Percentiles rank a stretch among this genome's conserved stretches.
Conservation (phyloP, 176 grass and related monocot species). For the Aegilops longissima region DNA sequence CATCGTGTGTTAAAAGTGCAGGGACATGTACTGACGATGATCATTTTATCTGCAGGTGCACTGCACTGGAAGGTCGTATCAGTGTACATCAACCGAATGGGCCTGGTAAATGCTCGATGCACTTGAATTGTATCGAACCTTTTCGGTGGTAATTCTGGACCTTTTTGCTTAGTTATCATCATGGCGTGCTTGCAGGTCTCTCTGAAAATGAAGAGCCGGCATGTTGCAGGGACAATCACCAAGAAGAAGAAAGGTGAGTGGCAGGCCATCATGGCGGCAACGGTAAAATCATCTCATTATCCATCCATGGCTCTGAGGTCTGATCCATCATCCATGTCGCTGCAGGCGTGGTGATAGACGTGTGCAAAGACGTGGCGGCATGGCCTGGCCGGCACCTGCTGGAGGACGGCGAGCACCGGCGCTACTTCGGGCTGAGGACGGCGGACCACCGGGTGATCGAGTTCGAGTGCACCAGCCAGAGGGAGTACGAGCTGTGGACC, state of each 20-base stretch:
- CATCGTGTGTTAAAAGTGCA: not conserved
- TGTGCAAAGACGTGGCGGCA: constrained; percentile 76
- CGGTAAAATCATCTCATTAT: not conserved
- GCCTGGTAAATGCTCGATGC: constrained; percentile 52
- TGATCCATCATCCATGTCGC: not conserved
- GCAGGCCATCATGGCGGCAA: not conserved
- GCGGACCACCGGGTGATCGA: constrained; percentile 85
- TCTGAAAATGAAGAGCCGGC: constrained; percentile 95
- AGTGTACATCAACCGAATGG: constrained; percentile 90
- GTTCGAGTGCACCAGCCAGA: constrained; percentile 83
- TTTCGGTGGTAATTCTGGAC: not conserved
- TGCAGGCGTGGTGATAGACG: constrained; percentile 81
- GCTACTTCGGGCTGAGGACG: constrained; percentile 87
- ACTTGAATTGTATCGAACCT: not conserved
- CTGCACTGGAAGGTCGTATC: constrained; percentile 93
- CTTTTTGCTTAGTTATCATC: not conserved
- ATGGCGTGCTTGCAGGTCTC: constrained; percentile 46
- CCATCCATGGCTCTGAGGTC: not conserved
- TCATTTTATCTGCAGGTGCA: constrained; percentile 39
- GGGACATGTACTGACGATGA: not conserved
- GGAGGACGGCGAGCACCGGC: constrained; percentile 82
- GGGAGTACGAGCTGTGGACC: constrained; percentile 86
- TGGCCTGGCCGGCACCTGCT: constrained; percentile 94
- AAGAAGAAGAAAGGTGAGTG: constrained; percentile 96
- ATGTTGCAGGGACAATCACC: constrained; percentile 86